Conservation (phyloP, 192 early-diverging fungal genomes). For the Phlyctochytrium planicorne region DNA sequence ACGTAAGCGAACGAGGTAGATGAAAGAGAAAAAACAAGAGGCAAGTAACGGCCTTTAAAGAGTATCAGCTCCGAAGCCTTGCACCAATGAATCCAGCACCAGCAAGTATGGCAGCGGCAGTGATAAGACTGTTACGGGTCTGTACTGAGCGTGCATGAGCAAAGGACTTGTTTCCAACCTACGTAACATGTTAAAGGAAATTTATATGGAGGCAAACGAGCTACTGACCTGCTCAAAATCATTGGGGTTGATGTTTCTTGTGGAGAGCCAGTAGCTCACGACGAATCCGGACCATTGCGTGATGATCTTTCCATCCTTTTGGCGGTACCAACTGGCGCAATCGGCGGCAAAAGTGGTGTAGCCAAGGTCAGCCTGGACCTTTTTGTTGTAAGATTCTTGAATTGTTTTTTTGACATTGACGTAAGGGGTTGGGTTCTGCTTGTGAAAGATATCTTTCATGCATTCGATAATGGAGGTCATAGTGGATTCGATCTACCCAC, state of each 20-base stretch:
- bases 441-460: not conserved
- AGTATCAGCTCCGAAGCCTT: too few relatives aligned
- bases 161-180: too few relatives aligned
- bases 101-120: too few relatives aligned
- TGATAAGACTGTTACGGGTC: too few relatives aligned
- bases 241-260: not conserved
- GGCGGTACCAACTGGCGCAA: not conserved
- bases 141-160: too few relatives aligned
- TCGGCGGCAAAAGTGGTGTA: not conserved
- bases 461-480: not conserved
- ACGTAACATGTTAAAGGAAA: too few relatives aligned
- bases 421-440: slow-evolving; percentile 2
- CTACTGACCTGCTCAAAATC: slow-evolving; percentile 3
- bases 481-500: too few relatives aligned
- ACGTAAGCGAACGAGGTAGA: too few relatives aligned
- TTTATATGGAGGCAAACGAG: too few relatives aligned
- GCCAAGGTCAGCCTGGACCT: not conserved
- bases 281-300: not conserved
- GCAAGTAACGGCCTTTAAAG: too few relatives aligned
- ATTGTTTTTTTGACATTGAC: not conserved
- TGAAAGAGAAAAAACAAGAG: too few relatives aligned
- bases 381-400: not conserved
- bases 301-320: not conserved
- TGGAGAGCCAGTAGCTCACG: not conserved
- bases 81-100: too few relatives aligned